Conservation (phyloP, 495 filamentous ascomycete genomes). For the Aspergillus kassunensis region DNA sequence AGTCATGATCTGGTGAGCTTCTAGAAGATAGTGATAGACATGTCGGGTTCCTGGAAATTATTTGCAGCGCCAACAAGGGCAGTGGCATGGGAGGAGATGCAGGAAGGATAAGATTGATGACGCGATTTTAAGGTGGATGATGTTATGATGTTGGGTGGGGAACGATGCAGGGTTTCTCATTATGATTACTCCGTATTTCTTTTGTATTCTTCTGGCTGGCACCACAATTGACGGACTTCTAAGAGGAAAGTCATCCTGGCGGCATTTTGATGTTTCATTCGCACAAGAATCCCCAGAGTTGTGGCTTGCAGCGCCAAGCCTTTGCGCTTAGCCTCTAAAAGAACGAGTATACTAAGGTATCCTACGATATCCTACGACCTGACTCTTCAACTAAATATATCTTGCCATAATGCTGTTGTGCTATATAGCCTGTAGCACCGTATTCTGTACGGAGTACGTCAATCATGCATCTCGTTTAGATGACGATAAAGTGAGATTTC, state of each 20-base stretch:
- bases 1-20: neutral
- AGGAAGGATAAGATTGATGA: conserved; percentile 29
- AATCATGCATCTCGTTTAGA: neutral
- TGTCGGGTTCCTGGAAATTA: neutral
- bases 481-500: neutral
- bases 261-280: no score
- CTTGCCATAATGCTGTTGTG: no score
- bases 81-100: neutral
- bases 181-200: no score
- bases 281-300: neutral
- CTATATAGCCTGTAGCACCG: no score
- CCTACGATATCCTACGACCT: no score
- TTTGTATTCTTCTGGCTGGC: no score
- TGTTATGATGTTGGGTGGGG: conserved; percentile 17
- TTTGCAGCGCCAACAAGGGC: neutral
- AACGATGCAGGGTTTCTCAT: no score
- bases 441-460: no score
- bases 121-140: conserved; percentile 39
- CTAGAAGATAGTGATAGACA: neutral
- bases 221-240: no score
- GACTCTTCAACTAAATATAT: no score
- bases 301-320: conserved; percentile 10
- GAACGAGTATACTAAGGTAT: no score
- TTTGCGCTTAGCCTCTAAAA: conserved; percentile 2
- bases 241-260: no score